phyloP scores from a whole-genome alignment of 2,329 filamentous ascomycete genomes.

The Aspergillus cejpii region DNA sequence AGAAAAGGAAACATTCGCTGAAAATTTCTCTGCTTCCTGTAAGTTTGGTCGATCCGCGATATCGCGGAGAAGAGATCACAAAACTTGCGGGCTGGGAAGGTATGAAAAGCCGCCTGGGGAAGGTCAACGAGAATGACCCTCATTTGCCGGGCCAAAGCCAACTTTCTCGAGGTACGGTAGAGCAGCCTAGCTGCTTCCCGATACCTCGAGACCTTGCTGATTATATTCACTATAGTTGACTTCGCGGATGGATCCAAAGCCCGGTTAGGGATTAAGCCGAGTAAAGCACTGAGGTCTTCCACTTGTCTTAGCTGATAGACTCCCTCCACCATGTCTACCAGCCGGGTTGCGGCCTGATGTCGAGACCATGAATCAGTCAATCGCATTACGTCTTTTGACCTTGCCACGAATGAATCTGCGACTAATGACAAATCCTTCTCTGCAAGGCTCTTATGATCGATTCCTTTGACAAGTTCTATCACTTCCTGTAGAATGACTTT shows the following conservation, averaged over 20 bases:
- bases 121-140: neutral
- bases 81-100: neutral
- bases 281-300: neutral
- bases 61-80: neutral
- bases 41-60: neutral
- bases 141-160: neutral
- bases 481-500: no score
- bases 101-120: neutral
- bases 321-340: neutral
- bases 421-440: no score
- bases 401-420: neutral
- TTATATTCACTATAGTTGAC: neutral
- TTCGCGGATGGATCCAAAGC: neutral
- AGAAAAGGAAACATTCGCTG: neutral
- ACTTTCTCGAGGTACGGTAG: neutral
- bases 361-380: neutral
- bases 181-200: neutral
- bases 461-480: no score
- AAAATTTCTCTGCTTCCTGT: neutral
- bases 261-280: neutral
- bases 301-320: neutral
- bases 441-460: no score
- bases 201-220: neutral
- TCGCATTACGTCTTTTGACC: neutral
- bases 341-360: neutral